Base-by-base conservation (phyloP, 1,139 yeast species). In the Geotrichum candidum region DNA sequence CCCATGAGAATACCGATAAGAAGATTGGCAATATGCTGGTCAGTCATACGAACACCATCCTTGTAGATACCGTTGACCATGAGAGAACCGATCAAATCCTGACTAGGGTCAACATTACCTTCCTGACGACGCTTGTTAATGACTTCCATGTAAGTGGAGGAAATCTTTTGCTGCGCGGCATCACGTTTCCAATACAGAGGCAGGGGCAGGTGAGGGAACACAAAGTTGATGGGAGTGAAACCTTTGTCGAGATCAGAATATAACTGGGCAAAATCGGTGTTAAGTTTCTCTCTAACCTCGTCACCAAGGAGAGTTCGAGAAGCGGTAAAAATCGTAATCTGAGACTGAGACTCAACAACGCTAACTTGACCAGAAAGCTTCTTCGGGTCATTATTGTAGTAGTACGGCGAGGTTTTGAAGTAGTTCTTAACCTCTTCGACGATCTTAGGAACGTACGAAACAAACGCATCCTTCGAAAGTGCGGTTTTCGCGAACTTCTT, bases 1-100 rank as follows among this genome's bases (percentile, higher is more conserved):
- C 99, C 99, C 99, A 94, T 94, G 66, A 95, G 82, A 61, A 95
- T 86, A 74, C 98, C 99, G 76, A 94, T 94, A 76, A 91, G 81
- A 74, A 95, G 81, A 77, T 92, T 88, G 53, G 98, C 96, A 73
- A 94, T 90, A 78, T 94, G 96, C 74, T 87, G 87, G 74, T 95
- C 99, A 51, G 97, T 87, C 97, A 94, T 91, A 71, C 83, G 82
- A 55, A 86, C 85, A 68, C 99, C 99, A 73, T 94, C 99, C 75
- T 89, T 91, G 78, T 94, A 94, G 64, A 90, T 85, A 54, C 94
- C 87, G 69, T 81, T 81, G 69, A 84, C 82, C 90, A 95, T 85
- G 72, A 91, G 82, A 33, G 96, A 83, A 74, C 92, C 98, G 68
- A 94, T 86, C 74, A 95, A 83, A 76, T 95, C 99, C 72, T 96